These are phyloP conservation scores for Beta macrorhiza DNA, from an alignment of 179 eudicot species.

Conservation along the genomic window DNA sequence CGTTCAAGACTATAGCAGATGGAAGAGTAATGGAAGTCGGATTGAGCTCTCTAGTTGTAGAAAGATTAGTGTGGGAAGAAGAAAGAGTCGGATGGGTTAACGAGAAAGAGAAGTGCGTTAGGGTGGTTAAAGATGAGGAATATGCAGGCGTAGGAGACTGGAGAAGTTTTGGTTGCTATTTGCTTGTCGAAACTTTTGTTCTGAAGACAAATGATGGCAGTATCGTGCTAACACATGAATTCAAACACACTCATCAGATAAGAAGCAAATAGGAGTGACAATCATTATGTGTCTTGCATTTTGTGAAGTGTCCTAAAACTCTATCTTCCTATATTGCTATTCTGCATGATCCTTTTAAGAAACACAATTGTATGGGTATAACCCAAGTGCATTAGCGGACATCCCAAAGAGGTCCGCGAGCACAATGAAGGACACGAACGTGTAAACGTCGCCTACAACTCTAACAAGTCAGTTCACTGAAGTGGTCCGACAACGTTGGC, in stretches of 20 bases:
- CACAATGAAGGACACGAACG: no score
- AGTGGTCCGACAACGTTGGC: no score
- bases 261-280: constrained; percentile 48
- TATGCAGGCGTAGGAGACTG: no score
- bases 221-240: constrained; percentile 42
- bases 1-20: constrained; percentile 36
- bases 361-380: no score
- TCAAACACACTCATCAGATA: constrained; percentile 41
- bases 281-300: no score
- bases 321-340: no score
- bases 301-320: no score
- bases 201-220: constrained; percentile 56
- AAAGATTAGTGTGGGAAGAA: constrained; percentile 60
- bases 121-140: constrained; percentile 60
- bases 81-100: constrained; percentile 52
- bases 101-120: constrained; percentile 35
- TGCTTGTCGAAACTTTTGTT: constrained; percentile 61
- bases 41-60: constrained; percentile 38
- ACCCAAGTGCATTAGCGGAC: no score
- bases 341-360: no score
- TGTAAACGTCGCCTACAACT: no score
- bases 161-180: constrained; percentile 52
- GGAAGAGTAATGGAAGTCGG: constrained; percentile 34
- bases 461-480: no score
- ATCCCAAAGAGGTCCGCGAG: no score